These are phyloP conservation scores for Daldinia childiae DNA, from an alignment of 495 filamentous ascomycete genomes.

Conservation along the genomic window DNA sequence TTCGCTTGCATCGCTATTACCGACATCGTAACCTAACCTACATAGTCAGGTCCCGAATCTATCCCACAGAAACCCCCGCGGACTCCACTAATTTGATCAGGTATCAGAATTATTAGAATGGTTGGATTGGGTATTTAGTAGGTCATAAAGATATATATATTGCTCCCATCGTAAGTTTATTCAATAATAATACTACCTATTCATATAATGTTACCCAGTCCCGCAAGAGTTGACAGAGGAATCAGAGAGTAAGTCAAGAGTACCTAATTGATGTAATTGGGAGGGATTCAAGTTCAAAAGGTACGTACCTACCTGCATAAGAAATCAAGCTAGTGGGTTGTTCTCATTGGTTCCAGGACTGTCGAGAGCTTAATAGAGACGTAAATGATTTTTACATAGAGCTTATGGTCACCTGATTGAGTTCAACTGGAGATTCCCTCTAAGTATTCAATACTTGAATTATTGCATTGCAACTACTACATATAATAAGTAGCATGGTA, in stretches of 20 bases:
- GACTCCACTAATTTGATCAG: slow-evolving; percentile 22
- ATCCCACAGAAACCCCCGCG: slow-evolving; percentile 7
- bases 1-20: slow-evolving; percentile 12
- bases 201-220: no score
- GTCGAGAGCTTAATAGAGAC: slow-evolving; percentile 15
- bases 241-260: no score
- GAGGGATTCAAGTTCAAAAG: no score
- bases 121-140: slow-evolving; percentile 1
- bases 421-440: slow-evolving; percentile 8
- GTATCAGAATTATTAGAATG: background rate
- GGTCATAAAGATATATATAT: no score
- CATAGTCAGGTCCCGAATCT: no score
- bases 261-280: no score
- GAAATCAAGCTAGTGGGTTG: background rate
- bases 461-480: background rate
- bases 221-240: no score
- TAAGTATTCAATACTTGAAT: slow-evolving; percentile 21
- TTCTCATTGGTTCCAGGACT: slow-evolving; percentile 36
- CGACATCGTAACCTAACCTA: no score
- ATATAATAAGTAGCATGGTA: background rate
- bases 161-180: no score
- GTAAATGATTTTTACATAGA: slow-evolving; percentile 14
- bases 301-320: no score
- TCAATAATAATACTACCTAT: no score
- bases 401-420: slow-evolving; percentile 32